Evolutionary conservation across 148 eudicot genomes (phyloP), one percentile per base, ranked within the genome.

Genomic region (Chenopodium berlandieri): DNA sequence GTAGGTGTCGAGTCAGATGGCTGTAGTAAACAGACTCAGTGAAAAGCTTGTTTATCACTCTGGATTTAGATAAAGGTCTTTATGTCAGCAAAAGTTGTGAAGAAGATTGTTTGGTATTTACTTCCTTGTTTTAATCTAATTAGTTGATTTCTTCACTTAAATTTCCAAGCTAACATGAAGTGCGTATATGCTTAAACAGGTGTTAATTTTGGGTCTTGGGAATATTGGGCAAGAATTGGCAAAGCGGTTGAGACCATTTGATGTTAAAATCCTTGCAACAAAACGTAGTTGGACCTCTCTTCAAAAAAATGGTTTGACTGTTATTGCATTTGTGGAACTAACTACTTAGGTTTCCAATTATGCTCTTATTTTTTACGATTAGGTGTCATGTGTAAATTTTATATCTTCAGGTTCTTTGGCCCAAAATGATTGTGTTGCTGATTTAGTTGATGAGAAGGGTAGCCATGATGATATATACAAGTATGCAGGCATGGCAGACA

Each of bases 161-260:
- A n/a, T 56, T 4, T 40, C 52, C 47, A 17, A 70, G 46, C 54
- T 70, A 54, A 52, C 54, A 16, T 83, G 73, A 52, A 73, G 23
- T 52, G 31, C 25, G 2, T 37, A 34, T 37, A 68, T 40, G 27
- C 69, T 78, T 46, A 48, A 88, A 82, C 80, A 97, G 99, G 94
- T 97, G 31, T 91, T 92, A 81, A 92, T 97, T 78, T 74, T 97
- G 94, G 98, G 99, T 77, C 91, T 76, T 75, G 99, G 99, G 81
- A 94, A 82, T 73, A 94, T 97, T 81, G 99, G 99, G 54, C 40
- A 79, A 74, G 91, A 94, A 74, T 90, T 94, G 86, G 99, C 98
- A 50, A 91, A 91, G 88, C 95, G 98, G 70, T 87, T 97, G 84
- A 92, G 88, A 79, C 94, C 99, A 72, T 97, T 97, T 83, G 98